A percentile compares a stretch with the other conserved stretches of the same genome.
Evolutionary conservation across 495 filamentous ascomycete species (phyloP).

Genomic region (Xylaria acuta): DNA sequence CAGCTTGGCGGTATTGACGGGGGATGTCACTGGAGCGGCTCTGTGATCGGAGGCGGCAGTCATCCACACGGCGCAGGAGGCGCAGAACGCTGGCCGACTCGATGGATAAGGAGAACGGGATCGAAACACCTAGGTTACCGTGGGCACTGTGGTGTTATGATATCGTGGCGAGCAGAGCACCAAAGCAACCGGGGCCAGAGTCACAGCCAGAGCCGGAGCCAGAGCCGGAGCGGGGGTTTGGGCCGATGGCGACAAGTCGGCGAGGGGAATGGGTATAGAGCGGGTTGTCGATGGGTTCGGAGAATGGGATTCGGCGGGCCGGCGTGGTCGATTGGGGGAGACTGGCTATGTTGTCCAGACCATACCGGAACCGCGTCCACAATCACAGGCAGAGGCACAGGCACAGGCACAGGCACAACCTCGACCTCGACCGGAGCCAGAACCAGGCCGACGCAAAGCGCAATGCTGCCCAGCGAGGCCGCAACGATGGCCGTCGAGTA

Average conservation of each 20-base stretch:
- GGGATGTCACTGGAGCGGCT: conserved; percentile 34
- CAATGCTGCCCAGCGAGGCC: conserved; percentile 19
- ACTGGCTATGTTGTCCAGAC: neutral
- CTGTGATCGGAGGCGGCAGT: conserved; percentile 28
- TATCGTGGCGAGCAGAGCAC: conserved; percentile 24
- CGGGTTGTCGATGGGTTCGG: neutral
- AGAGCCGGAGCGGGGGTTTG: too few relatives aligned
- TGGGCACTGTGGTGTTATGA: neutral
- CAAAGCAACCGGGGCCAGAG: conserved; percentile 17
- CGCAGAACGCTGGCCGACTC: conserved; percentile 16
- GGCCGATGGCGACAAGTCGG: neutral
- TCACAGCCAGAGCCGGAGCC: neutral
- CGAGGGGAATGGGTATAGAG: neutral
- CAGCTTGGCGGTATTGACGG: conserved; percentile 79
- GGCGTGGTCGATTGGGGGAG: neutral
- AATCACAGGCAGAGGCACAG: too few relatives aligned
- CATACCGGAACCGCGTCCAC: conserved; percentile 3
- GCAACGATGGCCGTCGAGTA: neutral
- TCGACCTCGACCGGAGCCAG: neutral
- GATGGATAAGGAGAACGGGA: neutral
- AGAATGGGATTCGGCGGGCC: neutral
- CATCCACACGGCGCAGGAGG: conserved; percentile 30
- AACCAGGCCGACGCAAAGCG: conserved; percentile 15
- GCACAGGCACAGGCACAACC: neutral
- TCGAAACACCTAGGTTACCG: neutral